Evolutionary conservation across 306 rosid species (phyloP).

Genomic region (Hylodesmum podocarpum): DNA sequence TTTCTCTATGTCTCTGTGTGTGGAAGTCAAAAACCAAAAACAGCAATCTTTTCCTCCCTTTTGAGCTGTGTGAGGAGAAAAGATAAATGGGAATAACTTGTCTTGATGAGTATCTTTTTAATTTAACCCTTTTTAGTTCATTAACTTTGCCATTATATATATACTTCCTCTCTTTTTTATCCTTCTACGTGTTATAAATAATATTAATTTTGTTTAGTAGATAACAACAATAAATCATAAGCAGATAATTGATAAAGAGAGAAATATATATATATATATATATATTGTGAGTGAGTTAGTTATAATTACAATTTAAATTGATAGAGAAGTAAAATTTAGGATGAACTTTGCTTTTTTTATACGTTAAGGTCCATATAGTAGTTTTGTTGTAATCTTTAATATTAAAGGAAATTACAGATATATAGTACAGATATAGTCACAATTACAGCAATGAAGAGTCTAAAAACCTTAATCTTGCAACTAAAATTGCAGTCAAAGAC

Average conservation of each 20-base stretch:
- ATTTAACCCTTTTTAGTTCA: constrained; percentile 28
- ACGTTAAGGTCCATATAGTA: too few species aligned
- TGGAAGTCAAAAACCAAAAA: constrained; percentile 22
- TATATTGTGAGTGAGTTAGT: too few species aligned
- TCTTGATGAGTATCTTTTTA: constrained; percentile 29
- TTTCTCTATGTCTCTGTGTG: constrained; percentile 34
- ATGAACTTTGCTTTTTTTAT: too few species aligned
- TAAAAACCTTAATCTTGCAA: not conserved
- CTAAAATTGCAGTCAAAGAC: not conserved
- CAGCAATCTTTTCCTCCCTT: constrained; percentile 30
- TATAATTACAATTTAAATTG: too few species aligned
- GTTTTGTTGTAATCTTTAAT: not conserved
- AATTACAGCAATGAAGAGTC: too few species aligned
- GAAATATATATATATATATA: too few species aligned
- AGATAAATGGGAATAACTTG: constrained; percentile 45
- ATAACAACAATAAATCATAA: too few species aligned
- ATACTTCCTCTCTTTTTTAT: not conserved
- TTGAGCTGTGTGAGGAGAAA: constrained; percentile 43
- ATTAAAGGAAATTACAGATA: not conserved
- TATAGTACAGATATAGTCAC: not conserved
- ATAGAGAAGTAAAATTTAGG: too few species aligned
- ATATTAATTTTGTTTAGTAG: too few species aligned
- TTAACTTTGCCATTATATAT: not conserved
- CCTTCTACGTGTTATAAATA: too few species aligned
- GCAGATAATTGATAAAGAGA: too few species aligned